These are phyloP conservation scores for Penicillium sp. DNA, from an alignment of 2,329 filamentous ascomycete genomes.

Conservation along the genomic window DNA sequence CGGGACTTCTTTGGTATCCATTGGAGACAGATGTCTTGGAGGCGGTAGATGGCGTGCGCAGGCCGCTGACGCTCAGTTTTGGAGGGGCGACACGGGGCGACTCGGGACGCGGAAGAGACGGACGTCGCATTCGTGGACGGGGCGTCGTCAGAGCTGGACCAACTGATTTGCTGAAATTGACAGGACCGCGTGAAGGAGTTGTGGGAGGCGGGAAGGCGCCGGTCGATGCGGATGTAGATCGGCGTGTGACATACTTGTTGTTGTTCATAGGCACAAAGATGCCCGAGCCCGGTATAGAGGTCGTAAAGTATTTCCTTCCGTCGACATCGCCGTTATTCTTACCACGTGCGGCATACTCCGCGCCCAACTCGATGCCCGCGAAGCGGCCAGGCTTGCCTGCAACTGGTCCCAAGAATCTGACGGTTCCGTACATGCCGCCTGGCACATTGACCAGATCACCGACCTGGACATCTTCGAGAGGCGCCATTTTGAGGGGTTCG, in stretches of 20 bases:
- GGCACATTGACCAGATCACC: slow-evolving; percentile 88
- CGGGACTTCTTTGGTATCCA: slow-evolving; percentile 45
- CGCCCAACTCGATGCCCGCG: slow-evolving; percentile 81
- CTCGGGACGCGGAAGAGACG: slow-evolving; percentile 79
- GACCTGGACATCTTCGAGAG: slow-evolving; percentile 56
- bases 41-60: slow-evolving; percentile 52
- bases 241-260: slow-evolving; percentile 59
- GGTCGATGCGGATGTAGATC: slow-evolving; percentile 40
- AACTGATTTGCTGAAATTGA: slow-evolving; percentile 84
- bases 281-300: slow-evolving; percentile 70
- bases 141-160: slow-evolving; percentile 66
- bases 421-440: slow-evolving; percentile 82
- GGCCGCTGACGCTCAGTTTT: slow-evolving; percentile 51
- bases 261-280: slow-evolving; percentile 90
- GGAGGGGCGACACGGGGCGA: slow-evolving; percentile 64
- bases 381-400: slow-evolving; percentile 86
- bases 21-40: slow-evolving; percentile 28
- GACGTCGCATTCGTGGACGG: slow-evolving; percentile 60
- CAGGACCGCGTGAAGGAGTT: slow-evolving; percentile 60
- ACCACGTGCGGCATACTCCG: slow-evolving; percentile 72
- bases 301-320: slow-evolving; percentile 75
- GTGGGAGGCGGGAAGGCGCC: slow-evolving; percentile 56
- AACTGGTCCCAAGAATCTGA: slow-evolving; percentile 83
- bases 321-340: slow-evolving; percentile 98
- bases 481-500: slow-evolving; percentile 27